Percentiles rank a stretch among this genome's conserved stretches.
Evolutionary conservation across 2,329 filamentous ascomycete species (phyloP).

Genomic region (Didymella glomerata): DNA sequence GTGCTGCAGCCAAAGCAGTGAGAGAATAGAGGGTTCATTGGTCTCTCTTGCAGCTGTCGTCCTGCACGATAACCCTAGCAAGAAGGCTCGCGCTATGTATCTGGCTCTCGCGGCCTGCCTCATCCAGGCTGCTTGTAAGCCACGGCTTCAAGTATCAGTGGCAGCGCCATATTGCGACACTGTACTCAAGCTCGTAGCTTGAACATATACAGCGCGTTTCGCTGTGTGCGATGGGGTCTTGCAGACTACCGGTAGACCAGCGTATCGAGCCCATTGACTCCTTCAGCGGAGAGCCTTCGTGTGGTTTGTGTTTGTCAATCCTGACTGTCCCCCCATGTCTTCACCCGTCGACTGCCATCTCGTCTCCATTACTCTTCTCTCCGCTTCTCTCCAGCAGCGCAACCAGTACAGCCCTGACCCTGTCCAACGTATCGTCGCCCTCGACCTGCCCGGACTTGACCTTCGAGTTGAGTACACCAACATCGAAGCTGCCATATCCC

Average conservation of each 20-base stretch:
- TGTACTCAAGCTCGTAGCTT: neutral
- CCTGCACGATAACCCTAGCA: neutral
- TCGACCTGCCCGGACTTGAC: conserved; percentile 82
- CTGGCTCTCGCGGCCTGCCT: neutral
- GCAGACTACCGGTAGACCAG: neutral
- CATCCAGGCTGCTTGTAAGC: no score
- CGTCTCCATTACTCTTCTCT: conserved; percentile 19
- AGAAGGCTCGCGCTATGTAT: neutral
- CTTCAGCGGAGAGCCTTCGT: neutral
- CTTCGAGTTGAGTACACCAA: conserved; percentile 88
- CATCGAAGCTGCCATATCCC: conserved; percentile 70
- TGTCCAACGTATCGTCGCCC: conserved; percentile 80
- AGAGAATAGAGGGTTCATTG: neutral
- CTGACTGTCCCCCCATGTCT: neutral
- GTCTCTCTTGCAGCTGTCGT: neutral
- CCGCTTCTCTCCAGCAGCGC: conserved; percentile 34
- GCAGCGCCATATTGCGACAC: neutral
- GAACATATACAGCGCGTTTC: neutral
- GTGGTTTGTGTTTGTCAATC: neutral
- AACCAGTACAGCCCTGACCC: conserved; percentile 65
- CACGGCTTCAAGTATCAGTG: no score
- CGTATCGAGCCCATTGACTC: neutral
- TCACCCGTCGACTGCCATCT: conserved; percentile 37
- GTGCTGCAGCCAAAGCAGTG: conserved; percentile 25
- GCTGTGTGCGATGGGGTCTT: neutral